Evolutionary conservation across 345 rosid species (phyloP), one percentile per base, ranked within the genome.

Genomic region (Passiflora organensis): DNA sequence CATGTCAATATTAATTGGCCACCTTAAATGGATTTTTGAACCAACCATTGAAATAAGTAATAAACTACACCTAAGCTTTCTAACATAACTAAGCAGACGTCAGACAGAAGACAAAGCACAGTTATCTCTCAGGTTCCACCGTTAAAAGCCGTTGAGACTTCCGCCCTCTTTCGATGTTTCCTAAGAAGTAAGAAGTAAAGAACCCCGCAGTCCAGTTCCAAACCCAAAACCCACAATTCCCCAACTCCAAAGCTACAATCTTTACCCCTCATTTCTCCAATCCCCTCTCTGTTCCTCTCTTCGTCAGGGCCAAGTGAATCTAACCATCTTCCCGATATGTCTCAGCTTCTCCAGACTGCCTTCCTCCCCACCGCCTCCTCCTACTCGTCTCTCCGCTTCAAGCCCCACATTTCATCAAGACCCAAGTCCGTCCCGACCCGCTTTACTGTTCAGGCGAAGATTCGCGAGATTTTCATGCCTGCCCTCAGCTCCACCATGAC

Each of bases 401-500:
- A 71, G 5, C 24, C 55, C 36, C 51, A 46, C 25, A 12, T 43
- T 44, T 43, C 41, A 57, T 38, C 62, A 39, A 52, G 60, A 20
- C 24, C 17, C 59, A 66, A 36, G 21, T 34, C 17, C 32, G 55
- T 48, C 43, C 66, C 21, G 8, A 12, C 48, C 37, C 66, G 34
- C 42, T 10, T 32, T 47, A 71, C 9, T 10, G 68, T 78, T 18
- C 74, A 56, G 48, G 86, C 97, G 37, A 90, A 85, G 87, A 87
- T 87, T 81, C 85, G 89, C 13, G 96, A 93, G 73, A 93, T 93
- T 49, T 82, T 89, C 89, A 93, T 93, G 96, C 99, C 99, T 9
- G 96, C 99, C n/a, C 78, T 93, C 38, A 93, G 96, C 55, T 93
- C 99, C 34, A 93, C 96, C 6, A 89, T 89, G 97, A 89, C 95